Percentiles rank a stretch among this genome's conserved stretches.
These are phyloP conservation scores for Rhodotorula mucilaginosa DNA, from an alignment of 1,284 basidiomycete species.

Conservation along the genomic window DNA sequence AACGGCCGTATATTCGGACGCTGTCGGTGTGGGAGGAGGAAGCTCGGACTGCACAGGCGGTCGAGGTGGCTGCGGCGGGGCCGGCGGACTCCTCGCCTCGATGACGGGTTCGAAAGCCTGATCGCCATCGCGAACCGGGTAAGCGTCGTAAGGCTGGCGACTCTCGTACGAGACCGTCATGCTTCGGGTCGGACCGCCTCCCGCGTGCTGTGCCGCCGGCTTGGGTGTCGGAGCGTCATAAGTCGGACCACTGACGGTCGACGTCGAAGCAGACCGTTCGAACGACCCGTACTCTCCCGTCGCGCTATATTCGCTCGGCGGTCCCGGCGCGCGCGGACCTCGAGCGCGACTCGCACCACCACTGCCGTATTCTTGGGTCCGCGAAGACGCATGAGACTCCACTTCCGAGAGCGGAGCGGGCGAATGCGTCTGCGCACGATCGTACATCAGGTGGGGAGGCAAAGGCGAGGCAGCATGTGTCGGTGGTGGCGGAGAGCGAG, in stretches of 20 bases:
- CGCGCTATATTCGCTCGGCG: constrained; percentile 9
- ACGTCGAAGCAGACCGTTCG: not conserved
- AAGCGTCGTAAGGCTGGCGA: too few relatives aligned
- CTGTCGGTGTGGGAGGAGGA: not conserved
- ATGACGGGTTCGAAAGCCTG: constrained; percentile 15
- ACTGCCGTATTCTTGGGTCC: not conserved
- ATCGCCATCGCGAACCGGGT: not conserved
- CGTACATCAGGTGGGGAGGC: not conserved
- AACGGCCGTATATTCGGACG: constrained; percentile 2
- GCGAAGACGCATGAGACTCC: not conserved
- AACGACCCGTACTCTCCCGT: constrained; percentile 20
- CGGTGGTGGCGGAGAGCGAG: not conserved
- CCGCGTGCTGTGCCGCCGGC: not conserved
- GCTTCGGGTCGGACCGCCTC: not conserved
- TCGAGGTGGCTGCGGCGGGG: not conserved
- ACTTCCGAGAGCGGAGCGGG: not conserved
- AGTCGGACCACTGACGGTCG: not conserved
- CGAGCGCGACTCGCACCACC: not conserved
- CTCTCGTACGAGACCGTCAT: constrained; percentile 8
- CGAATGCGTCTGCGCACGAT: not conserved
- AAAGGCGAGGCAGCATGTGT: not conserved
- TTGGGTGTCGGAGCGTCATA: not conserved
- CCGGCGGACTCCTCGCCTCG: not conserved
- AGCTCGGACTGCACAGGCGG: not conserved
- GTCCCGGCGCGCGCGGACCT: not conserved